These are phyloP conservation scores for Zygosaccharomyces pseudorouxii DNA, from an alignment of 805 yeast genomes.

Conservation along the genomic window DNA sequence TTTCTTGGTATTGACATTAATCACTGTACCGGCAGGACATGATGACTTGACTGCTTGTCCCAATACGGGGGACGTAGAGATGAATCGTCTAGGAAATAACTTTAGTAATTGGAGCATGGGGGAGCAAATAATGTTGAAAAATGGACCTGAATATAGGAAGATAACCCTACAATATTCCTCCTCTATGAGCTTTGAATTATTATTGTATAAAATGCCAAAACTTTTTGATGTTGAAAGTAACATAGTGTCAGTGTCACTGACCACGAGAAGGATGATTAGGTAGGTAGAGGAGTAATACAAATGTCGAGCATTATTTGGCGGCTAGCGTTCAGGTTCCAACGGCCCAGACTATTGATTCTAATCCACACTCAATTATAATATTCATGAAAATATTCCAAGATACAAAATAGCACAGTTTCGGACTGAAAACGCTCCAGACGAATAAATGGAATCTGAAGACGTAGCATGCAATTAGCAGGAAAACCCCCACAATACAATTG, in stretches of 20 bases:
- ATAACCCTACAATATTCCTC: not conserved
- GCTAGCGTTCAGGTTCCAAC: not conserved
- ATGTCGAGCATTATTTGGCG: not conserved
- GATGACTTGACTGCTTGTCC: constrained; percentile 37
- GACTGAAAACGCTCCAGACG: constrained; percentile 97
- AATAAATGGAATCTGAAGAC: constrained; percentile 79
- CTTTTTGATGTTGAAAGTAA: constrained; percentile 1
- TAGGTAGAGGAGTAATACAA: not conserved
- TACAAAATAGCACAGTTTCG: constrained; percentile 75
- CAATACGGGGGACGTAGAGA: constrained; percentile 1
- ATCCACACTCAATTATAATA: constrained; percentile 38
- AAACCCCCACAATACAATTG: constrained; percentile 55
- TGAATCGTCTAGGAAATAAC: constrained; percentile 9
- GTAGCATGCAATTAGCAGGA: constrained; percentile 64
- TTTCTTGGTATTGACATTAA: constrained; percentile 70
- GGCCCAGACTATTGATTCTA: constrained; percentile 16
- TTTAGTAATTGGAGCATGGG: not conserved
- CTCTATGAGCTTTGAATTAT: not conserved
- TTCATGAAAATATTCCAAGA: constrained; percentile 64
- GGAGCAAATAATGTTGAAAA: not conserved
- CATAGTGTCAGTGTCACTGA: not conserved
- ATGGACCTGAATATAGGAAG: not conserved
- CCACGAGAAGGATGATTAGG: not conserved
- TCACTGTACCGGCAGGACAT: constrained; percentile 66
- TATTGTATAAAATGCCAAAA: not conserved